phyloP scores from a whole-genome alignment of 1,284 basidiomycete species.

The Bjerkandera adusta region DNA sequence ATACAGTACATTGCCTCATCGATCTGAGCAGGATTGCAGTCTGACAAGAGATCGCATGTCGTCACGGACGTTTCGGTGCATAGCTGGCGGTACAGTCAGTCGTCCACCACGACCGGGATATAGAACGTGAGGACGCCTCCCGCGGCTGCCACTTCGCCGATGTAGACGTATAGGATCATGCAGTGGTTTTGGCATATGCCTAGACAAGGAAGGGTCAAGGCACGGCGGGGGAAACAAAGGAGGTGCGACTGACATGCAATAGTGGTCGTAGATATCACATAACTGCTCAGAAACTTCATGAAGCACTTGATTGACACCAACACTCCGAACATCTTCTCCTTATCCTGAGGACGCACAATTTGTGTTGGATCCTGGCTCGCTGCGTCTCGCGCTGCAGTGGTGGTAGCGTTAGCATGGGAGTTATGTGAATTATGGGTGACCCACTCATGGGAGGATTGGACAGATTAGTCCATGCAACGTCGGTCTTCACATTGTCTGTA shows the following conservation, averaged over 20 bases:
- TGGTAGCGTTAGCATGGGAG: background rate
- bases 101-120: conserved; percentile 65
- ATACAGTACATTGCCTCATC: no score
- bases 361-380: conserved; percentile 27
- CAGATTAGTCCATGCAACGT: conserved; percentile 79
- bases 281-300: conserved; percentile 80
- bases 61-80: no score
- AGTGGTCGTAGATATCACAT: conserved; percentile 82
- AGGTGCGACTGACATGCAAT: conserved; percentile 68
- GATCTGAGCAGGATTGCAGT: no score
- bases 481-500: conserved; percentile 71
- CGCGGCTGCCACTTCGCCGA: conserved; percentile 78
- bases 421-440: conserved; percentile 21
- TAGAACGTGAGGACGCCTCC: conserved; percentile 90
- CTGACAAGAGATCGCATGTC: no score
- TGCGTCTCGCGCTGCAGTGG: conserved; percentile 18
- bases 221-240: background rate
- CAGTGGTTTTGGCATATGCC: conserved; percentile 86
- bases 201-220: conserved; percentile 28
- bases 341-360: conserved; percentile 36
- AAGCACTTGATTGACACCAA: conserved; percentile 75
- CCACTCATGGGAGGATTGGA: conserved; percentile 66
- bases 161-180: conserved; percentile 88
- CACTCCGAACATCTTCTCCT: conserved; percentile 60
- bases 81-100: conserved; percentile 8